Percentiles rank a stretch among this genome's conserved stretches.
Conservation (phyloP, 306 rosid species). For the Malus fusca region DNA sequence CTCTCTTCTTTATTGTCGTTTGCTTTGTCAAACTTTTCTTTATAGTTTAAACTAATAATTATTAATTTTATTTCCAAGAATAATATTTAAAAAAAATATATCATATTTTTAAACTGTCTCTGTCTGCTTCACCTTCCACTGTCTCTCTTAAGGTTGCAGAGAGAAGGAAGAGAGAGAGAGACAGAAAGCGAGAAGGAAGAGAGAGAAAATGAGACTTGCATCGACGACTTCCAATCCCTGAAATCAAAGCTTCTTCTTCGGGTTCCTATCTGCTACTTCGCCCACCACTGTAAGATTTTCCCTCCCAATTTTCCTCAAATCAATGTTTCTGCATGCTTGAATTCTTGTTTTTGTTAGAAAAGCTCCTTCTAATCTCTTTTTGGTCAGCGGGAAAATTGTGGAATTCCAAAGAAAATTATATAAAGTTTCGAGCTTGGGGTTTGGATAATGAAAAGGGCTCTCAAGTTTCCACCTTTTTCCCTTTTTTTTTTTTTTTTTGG, state of each 20-base stretch:
- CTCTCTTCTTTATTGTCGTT: neutral
- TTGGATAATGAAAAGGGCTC: neutral
- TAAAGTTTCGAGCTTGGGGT: conserved; percentile 13
- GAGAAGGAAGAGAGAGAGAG: conserved; percentile 22
- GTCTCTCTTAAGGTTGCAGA: conserved; percentile 53
- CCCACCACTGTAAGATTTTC: conserved; percentile 26
- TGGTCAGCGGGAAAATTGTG: neutral
- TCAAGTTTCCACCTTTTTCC: neutral
- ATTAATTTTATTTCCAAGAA: neutral
- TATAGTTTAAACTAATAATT: neutral
- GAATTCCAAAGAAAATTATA: neutral
- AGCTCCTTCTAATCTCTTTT: neutral
- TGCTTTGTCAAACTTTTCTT: neutral
- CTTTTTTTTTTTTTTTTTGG: neutral
- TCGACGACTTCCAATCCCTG: conserved; percentile 33
- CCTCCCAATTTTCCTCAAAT: neutral
- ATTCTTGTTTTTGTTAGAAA: neutral
- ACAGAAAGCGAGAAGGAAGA: neutral
- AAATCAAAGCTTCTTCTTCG: conserved; percentile 21
- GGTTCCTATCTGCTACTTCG: conserved; percentile 1
- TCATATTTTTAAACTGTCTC: neutral
- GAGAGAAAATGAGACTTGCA: conserved; percentile 27
- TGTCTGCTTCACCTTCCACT: conserved; percentile 34
- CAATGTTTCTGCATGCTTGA: neutral
- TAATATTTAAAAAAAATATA: neutral